Base-by-base conservation (phyloP, 2,329 filamentous ascomycete genomes). In the Oidium heveae region DNA sequence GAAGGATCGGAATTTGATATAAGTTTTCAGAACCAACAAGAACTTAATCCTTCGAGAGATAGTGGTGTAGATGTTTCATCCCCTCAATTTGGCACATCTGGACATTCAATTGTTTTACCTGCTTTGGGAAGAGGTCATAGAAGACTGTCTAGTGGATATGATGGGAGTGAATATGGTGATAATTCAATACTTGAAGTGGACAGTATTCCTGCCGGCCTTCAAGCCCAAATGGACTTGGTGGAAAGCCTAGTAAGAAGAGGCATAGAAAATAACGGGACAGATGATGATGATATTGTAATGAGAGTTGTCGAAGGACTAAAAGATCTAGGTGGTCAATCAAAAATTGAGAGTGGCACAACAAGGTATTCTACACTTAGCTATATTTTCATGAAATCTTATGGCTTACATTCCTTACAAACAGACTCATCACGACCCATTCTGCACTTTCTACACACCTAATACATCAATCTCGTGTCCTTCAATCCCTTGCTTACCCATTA, bases 381-480 rank as follows among this genome's bases (percentile, higher is more conserved):
- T 15, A 24, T 24, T 37, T 54, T 24, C 9, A 36, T 44, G 16
- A 33, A 32, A 12, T 28, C 32, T 37, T 18, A n/a, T 39, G 36
- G 28, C 18, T 39, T 12, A 39, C 4, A 16, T 39, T 39, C n/a
- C 7, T 62, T 46, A 39, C 43, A 33, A 46, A 32, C 61, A 87
- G 82, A 63, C 70, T 86, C 58, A 84, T 84, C 64, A 86, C 82
- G 46, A 80, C 83, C 36, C 82, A 86, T 65, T 77, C 81, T 32
- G 82, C 83, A 15, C 70, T 87, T 52, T 80, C 83, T 50, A 82
- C 82, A 20, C 82, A 91, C 63, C 71, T 89, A 47, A 73, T 74
- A 15, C 80, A 86, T 66, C 84, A 89, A 68, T 81, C 82, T 52
- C 81, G 84, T 54, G 78, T 80, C 58, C 70, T 91, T 10, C 83